Conservation (phyloP, 192 early-diverging fungal species). For the Coemansia sp. region DNA sequence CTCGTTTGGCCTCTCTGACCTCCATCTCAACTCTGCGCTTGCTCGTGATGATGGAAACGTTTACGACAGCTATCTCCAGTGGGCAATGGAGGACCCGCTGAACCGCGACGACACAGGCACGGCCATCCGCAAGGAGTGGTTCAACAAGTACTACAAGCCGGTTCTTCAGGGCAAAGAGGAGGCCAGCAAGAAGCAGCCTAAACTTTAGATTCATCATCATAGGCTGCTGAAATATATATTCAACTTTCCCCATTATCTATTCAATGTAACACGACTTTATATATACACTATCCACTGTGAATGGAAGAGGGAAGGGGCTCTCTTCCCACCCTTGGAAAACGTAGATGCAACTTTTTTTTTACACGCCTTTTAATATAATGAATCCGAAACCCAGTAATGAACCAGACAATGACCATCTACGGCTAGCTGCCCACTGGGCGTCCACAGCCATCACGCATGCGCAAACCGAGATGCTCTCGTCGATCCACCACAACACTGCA, state of each 20-base stretch:
- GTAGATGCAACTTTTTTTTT: too few relatives aligned
- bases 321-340: too few relatives aligned
- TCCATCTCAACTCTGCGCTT: constrained; percentile 73
- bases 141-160: constrained; percentile 45
- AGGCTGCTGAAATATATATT: too few relatives aligned
- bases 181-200: constrained; percentile 16
- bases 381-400: too few relatives aligned
- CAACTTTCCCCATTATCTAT: too few relatives aligned
- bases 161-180: constrained; percentile 28
- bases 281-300: too few relatives aligned
- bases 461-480: constrained; percentile 4
- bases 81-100: constrained; percentile 74
- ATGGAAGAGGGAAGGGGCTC: too few relatives aligned
- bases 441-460: constrained; percentile 5
- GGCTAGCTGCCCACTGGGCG: constrained; percentile 27
- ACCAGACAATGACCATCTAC: too few relatives aligned
- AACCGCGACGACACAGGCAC: constrained; percentile 53
- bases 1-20: constrained; percentile 74
- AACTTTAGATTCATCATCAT: constrained; percentile 4
- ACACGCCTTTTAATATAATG: too few relatives aligned
- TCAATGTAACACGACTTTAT: too few relatives aligned
- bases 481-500: background rate
- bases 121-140: constrained; percentile 43
- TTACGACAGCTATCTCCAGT: constrained; percentile 74
- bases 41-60: constrained; percentile 76